Conservation (phyloP, 2,329 filamentous ascomycete genomes). For the Ceratocystis smalleyi region DNA sequence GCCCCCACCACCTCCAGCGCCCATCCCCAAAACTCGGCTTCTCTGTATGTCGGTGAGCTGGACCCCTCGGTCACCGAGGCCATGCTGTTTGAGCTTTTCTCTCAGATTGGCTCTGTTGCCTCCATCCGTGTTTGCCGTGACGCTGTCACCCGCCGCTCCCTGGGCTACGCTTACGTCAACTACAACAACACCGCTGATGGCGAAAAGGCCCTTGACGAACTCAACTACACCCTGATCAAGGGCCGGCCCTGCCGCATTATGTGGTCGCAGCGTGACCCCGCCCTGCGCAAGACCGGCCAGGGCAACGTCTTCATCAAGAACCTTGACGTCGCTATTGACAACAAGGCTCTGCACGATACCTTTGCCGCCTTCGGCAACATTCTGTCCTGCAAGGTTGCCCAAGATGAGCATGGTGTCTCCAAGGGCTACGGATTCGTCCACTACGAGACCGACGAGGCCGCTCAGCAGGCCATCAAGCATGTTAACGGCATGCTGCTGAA, state of each 20-base stretch:
- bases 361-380: slow-evolving; percentile 99
- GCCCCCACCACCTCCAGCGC: slow-evolving; percentile 59
- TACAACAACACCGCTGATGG: slow-evolving; percentile 96
- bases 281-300: slow-evolving; percentile 96
- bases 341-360: slow-evolving; percentile 99
- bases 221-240: slow-evolving; percentile 99
- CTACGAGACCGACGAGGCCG: slow-evolving; percentile 98
- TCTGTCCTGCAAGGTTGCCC: slow-evolving; percentile 96
- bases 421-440: slow-evolving; percentile 99
- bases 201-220: slow-evolving; percentile 95
- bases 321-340: slow-evolving; percentile 94
- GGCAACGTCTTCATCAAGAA: slow-evolving; percentile 99
- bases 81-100: slow-evolving; percentile 99
- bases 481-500: slow-evolving; percentile 99
- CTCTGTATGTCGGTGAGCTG: slow-evolving; percentile 96
- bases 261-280: slow-evolving; percentile 99
- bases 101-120: slow-evolving; percentile 94
- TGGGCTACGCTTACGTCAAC: slow-evolving; percentile 99
- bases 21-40: slow-evolving; percentile 84
- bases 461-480: slow-evolving; percentile 93
- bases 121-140: slow-evolving; percentile 99
- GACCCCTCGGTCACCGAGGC: slow-evolving; percentile 96
- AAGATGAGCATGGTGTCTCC: slow-evolving; percentile 91
- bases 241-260: slow-evolving; percentile 98
- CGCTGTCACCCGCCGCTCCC: slow-evolving; percentile 92